Percentiles rank a stretch among this genome's conserved stretches.
These are phyloP conservation scores for Corniculantispora saksenae DNA, from an alignment of 2,329 filamentous ascomycete species.

Conservation along the genomic window DNA sequence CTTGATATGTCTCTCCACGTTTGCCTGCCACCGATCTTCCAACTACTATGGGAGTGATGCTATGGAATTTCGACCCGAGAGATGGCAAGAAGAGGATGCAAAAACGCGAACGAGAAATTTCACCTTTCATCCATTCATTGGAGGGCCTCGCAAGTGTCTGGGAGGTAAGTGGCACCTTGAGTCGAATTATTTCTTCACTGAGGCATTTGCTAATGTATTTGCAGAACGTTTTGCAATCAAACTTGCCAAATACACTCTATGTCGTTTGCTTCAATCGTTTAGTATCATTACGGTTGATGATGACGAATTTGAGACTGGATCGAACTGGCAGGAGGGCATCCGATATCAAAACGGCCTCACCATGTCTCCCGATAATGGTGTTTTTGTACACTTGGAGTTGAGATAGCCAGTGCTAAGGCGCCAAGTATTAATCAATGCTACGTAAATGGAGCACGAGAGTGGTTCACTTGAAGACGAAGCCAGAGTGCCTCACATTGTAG, in stretches of 20 bases:
- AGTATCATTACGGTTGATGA: constrained; percentile 15
- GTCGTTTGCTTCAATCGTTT: constrained; percentile 17
- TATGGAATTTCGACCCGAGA: constrained; percentile 3
- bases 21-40: constrained; percentile 10
- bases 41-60: constrained; percentile 12
- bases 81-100: constrained; percentile 1
- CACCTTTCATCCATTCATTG: constrained; percentile 20
- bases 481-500: too few relatives aligned
- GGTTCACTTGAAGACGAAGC: too few relatives aligned
- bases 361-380: constrained; percentile 8
- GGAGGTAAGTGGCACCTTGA: constrained; percentile 2
- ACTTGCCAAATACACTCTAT: constrained; percentile 19
- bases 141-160: constrained; percentile 20
- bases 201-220: background rate
- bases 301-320: background rate
- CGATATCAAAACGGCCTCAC: constrained; percentile 15
- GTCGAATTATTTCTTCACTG: background rate
- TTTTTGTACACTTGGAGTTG: too few relatives aligned
- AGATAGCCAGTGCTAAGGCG: too few relatives aligned
- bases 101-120: constrained; percentile 12
- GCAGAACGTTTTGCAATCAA: constrained; percentile 19
- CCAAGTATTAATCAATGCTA: too few relatives aligned
- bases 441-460: too few relatives aligned
- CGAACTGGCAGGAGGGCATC: constrained; percentile 16
- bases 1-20: constrained; percentile 11